phyloP scores from a whole-genome alignment of 169 alveolate genomes.

The Eimeria tenella region DNA sequence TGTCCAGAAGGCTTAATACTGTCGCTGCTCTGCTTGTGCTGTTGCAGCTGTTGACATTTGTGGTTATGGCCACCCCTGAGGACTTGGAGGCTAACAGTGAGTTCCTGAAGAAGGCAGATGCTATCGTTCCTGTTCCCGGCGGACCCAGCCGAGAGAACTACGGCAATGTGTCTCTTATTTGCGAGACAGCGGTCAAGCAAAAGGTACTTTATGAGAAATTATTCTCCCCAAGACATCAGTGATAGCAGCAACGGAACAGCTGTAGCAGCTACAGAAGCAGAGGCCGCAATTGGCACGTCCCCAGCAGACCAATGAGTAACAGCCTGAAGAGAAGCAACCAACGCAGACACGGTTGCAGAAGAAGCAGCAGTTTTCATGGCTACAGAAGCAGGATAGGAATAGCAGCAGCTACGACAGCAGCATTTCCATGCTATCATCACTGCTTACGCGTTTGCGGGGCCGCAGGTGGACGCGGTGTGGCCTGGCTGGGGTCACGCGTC shows the following conservation, averaged over 20 bases:
- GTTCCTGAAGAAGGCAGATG: conserved; percentile 85
- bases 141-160: conserved; percentile 88
- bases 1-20: conserved; percentile 16
- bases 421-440: background rate
- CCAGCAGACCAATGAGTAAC: background rate
- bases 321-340: background rate
- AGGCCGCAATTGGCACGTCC: background rate
- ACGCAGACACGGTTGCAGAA: background rate
- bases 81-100: conserved; percentile 87
- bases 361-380: background rate
- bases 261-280: conserved; percentile 6
- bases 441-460: background rate
- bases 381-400: background rate
- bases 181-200: conserved; percentile 80
- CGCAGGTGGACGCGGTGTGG: conserved; percentile 94
- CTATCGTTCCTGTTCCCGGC: conserved; percentile 85
- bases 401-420: background rate
- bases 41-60: conserved; percentile 84
- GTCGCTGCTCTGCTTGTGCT: background rate
- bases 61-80: conserved; percentile 89
- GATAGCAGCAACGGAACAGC: background rate
- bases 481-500: conserved; percentile 98
- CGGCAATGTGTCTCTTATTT: conserved; percentile 89
- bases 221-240: background rate
- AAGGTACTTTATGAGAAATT: conserved; percentile 10